Evolutionary conservation across 495 filamentous ascomycete species (phyloP).

Genomic region (Daldinia bambusicola): DNA sequence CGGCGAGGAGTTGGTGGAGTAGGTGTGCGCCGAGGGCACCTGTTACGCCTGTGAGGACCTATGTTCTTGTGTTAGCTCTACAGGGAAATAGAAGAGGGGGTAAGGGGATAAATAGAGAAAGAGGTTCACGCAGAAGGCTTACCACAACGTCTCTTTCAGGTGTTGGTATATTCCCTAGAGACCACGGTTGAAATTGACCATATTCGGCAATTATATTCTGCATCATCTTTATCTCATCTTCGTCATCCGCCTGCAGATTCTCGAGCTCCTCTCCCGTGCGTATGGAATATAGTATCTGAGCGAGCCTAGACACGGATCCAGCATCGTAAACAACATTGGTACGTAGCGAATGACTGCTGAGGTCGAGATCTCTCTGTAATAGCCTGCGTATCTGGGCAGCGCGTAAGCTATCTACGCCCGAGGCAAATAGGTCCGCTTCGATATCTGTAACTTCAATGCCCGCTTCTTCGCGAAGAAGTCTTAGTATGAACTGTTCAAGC

Average conservation of each 20-base stretch:
- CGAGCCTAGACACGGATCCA: constrained; percentile 58
- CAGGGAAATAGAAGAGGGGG: background rate
- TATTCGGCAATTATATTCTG: constrained; percentile 61
- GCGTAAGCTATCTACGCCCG: constrained; percentile 70
- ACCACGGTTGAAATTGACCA: constrained; percentile 55
- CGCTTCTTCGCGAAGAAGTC: constrained; percentile 54
- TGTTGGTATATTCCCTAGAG: constrained; percentile 40
- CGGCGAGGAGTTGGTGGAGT: constrained; percentile 58
- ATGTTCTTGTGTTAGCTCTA: background rate
- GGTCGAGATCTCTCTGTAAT: constrained; percentile 58
- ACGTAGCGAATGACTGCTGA: constrained; percentile 50
- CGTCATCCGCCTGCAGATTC: constrained; percentile 1
- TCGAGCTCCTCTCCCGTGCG: constrained; percentile 42
- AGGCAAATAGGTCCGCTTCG: constrained; percentile 63
- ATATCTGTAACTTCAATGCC: constrained; percentile 52
- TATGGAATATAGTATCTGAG: constrained; percentile 56
- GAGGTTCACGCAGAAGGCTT: constrained; percentile 23
- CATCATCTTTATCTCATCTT: constrained; percentile 55
- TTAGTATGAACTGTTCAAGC: constrained; percentile 57
- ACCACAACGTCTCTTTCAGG: constrained; percentile 56
- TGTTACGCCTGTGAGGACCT: constrained; percentile 70
- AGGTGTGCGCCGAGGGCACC: constrained; percentile 68
- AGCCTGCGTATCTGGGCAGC: constrained; percentile 66
- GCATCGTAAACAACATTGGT: constrained; percentile 65
- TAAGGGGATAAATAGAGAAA: background rate